Base-by-base conservation (phyloP, 2,329 filamentous ascomycete species). In the Emergomyces pasteurianus region DNA sequence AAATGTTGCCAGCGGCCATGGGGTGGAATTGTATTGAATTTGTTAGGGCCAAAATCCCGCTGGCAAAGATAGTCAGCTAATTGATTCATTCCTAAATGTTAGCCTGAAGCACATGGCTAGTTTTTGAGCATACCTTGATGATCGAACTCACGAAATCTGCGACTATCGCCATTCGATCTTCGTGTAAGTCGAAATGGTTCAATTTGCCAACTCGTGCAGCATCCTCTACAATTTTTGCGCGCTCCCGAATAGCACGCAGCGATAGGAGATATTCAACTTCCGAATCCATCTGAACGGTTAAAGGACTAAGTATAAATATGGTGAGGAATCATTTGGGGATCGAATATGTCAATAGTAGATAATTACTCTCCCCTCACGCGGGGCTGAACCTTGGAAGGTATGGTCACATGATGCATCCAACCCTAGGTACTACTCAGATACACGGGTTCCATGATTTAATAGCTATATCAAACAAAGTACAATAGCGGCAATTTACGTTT, bases 1-100 rank as follows among this genome's bases (percentile, higher is more conserved):
- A 85, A 85, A 70, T 86, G 83, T 67, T 85, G 83, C 80, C 83
- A 85, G 49, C 83, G 77, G 7, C 75, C 82, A 63, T 83, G 81
- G 10, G 80, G 79, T 0, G 81, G 81, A 58, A 83, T 83, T 0
- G 72, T 67, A 56, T 77, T 61, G 64, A 71, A 79, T 21, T 69
- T 73, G 62, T 79, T 73, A 0, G 79, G 79, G 0, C 79, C 79
- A 62, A 79, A 81, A 64, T 81, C 79, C 21, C 79, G 77, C 79
- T 81, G 36, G 47, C 34, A n/a, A 36, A 63, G 34, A 46, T 3
- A 6, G 5, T 56, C 56, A 26, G 56, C 54, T 61, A n/a, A 55
- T 31, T 3, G 31, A 34, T 40, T 31, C 28, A 12, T 28, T 2
- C 31, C n/a, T 21, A 34, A 10, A 21, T 10, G 16, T 38, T 16